These are phyloP conservation scores for Wickerhamomyces bisporus DNA, from an alignment of 805 yeast species.

Conservation along the genomic window DNA sequence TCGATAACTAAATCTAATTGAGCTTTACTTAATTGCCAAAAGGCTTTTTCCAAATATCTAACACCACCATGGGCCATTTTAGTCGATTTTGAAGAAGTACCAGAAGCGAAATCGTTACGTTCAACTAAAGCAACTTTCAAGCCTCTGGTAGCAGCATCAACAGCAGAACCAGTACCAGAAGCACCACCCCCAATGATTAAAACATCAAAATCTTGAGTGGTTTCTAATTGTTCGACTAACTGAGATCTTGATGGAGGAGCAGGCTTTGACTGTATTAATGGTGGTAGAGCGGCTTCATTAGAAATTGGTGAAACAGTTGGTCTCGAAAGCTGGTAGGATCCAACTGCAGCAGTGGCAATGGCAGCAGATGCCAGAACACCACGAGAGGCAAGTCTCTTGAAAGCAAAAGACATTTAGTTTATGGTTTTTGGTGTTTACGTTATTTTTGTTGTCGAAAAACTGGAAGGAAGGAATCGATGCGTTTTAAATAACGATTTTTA, in stretches of 20 bases:
- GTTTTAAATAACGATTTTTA: too few relatives aligned
- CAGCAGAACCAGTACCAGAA: constrained; percentile 88
- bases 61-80: constrained; percentile 98
- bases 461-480: too few relatives aligned
- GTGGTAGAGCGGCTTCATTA: constrained; percentile 19
- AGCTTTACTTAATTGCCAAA: constrained; percentile 85
- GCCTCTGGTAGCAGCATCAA: constrained; percentile 89
- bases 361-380: constrained; percentile 19
- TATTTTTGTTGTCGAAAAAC: background rate
- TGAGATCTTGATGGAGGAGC: constrained; percentile 55
- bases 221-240: constrained; percentile 43
- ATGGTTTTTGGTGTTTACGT: background rate
- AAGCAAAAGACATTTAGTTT: constrained; percentile 25
- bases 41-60: constrained; percentile 89
- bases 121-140: constrained; percentile 84
- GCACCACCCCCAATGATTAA: constrained; percentile 95
- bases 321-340: constrained; percentile 10
- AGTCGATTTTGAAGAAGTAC: constrained; percentile 90
- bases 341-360: constrained; percentile 18
- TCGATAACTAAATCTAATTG: constrained; percentile 87
- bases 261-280: constrained; percentile 40
- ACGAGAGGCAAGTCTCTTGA: constrained; percentile 21
- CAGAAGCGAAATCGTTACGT: constrained; percentile 84
- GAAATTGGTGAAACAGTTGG: constrained; percentile 5
- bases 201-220: constrained; percentile 63